Conservation (phyloP, 1,284 basidiomycete species). For the Ustilago crameri region DNA sequence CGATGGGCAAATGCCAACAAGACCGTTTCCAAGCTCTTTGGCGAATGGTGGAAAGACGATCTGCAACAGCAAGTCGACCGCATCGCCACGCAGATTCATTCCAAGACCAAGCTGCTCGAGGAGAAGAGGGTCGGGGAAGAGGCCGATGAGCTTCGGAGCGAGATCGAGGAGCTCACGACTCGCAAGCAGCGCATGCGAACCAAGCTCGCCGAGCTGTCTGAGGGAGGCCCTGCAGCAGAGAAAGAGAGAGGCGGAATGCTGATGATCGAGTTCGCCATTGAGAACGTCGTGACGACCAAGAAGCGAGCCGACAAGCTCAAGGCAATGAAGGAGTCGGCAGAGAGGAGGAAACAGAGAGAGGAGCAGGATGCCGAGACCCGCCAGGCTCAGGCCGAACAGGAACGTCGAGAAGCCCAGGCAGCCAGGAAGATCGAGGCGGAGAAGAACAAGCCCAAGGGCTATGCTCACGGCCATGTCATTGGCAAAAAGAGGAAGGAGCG, state of each 20-base stretch:
- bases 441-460: constrained; percentile 31
- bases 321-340: constrained; percentile 44
- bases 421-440: constrained; percentile 43
- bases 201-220: constrained; percentile 50
- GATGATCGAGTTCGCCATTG: constrained; percentile 66
- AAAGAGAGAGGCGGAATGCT: constrained; percentile 63
- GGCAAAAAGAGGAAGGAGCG: constrained; percentile 63
- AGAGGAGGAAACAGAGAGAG: constrained; percentile 28
- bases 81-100: constrained; percentile 45
- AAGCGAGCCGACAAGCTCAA: constrained; percentile 52
- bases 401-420: constrained; percentile 19
- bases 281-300: constrained; percentile 64
- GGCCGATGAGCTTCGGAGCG: constrained; percentile 17
- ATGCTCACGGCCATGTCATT: constrained; percentile 57
- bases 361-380: constrained; percentile 15
- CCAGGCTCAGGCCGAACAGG: constrained; percentile 13
- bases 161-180: constrained; percentile 39
- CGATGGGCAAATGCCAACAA: constrained; percentile 93
- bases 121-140: constrained; percentile 26
- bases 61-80: constrained; percentile 44
- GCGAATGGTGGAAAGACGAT: constrained; percentile 61
- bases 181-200: constrained; percentile 52
- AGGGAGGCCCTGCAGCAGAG: constrained; percentile 21
- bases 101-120: constrained; percentile 31
- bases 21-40: constrained; percentile 42